These are phyloP conservation scores for Sporothrix mexicana DNA, from an alignment of 2,329 filamentous ascomycete species.

Conservation along the genomic window DNA sequence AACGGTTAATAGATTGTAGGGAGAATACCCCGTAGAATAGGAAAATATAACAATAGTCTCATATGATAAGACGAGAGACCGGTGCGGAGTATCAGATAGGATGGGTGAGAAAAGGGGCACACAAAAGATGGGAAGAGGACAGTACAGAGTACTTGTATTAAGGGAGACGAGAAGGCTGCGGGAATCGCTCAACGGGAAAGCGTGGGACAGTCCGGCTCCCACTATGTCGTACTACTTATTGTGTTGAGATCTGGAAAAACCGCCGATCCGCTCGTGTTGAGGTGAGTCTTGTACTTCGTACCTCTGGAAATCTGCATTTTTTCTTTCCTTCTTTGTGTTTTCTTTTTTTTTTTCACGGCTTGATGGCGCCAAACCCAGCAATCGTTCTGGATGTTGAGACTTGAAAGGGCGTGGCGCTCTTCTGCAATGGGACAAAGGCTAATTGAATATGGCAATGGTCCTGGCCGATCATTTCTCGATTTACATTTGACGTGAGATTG, in stretches of 20 bases:
- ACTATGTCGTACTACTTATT: not conserved
- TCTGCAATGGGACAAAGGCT: constrained; percentile 17
- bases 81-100: no score
- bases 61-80: no score
- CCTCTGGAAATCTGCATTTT: no score
- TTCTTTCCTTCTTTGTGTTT: not conserved
- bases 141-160: not conserved
- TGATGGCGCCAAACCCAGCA: no score
- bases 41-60: no score
- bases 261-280: not conserved
- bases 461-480: constrained; percentile 11
- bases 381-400: no score
- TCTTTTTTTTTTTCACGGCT: not conserved
- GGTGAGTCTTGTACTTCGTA: not conserved
- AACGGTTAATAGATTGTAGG: no score
- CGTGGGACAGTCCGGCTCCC: constrained; percentile 9
- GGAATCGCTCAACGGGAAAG: not conserved
- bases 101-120: no score
- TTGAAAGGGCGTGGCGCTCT: not conserved
- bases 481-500: constrained; percentile 11
- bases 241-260: not conserved
- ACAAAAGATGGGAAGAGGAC: not conserved
- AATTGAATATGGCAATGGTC: constrained; percentile 5
- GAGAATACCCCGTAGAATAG: no score
- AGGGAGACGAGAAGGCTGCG: not conserved